Conservation (phyloP, 441 rosid species). For the Biscutella auriculata region DNA sequence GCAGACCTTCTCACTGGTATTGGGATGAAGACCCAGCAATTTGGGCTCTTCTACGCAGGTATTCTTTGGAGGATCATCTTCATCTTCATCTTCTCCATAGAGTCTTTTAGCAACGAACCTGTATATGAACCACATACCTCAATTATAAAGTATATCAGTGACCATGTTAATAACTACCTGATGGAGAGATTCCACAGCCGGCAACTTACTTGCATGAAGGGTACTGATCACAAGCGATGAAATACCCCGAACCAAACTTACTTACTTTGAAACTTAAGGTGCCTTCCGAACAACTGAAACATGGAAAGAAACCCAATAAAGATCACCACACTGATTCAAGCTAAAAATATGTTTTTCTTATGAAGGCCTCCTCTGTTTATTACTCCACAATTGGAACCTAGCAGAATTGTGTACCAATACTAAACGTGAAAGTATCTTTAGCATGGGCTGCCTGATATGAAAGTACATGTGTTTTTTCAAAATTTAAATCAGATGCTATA, state of each 20-base stretch:
- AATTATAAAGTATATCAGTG: not conserved
- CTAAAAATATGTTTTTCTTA: not conserved
- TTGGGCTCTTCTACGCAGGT: constrained; percentile 58
- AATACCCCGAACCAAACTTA: constrained; percentile 79
- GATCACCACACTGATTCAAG: not conserved
- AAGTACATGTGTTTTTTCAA: not conserved
- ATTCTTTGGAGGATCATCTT: constrained; percentile 36
- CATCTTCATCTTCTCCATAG: constrained; percentile 71
- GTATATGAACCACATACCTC: constrained; percentile 20
- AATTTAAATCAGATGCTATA: not conserved
- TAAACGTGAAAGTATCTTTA: not conserved
- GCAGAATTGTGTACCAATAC: not conserved
- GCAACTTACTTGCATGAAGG: constrained; percentile 91
- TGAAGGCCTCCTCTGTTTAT: not conserved
- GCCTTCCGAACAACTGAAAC: constrained; percentile 85
- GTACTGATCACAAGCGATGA: constrained; percentile 82
- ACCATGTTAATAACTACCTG: not conserved
- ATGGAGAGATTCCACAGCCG: constrained; percentile 11
- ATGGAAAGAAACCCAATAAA: constrained; percentile 11
- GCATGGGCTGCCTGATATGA: not conserved
- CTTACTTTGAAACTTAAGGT: constrained; percentile 79
- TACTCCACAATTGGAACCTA: not conserved
- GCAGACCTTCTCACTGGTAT: constrained; percentile 84
- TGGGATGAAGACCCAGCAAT: constrained; percentile 72
- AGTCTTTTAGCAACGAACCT: constrained; percentile 82